Conservation (phyloP, 345 rosid genomes). For the Microcos paniculata region DNA sequence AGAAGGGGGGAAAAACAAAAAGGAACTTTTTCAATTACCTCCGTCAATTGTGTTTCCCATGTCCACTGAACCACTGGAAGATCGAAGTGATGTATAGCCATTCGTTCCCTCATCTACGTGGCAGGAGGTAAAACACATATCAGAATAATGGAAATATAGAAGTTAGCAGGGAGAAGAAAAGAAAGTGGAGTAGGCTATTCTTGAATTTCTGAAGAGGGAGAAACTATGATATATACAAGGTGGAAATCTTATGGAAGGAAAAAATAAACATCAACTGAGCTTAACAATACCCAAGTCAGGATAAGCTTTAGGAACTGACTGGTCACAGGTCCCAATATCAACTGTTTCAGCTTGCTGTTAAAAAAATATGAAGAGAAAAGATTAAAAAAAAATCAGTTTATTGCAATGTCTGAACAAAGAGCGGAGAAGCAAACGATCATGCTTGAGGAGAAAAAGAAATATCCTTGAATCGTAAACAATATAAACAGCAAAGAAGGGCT, state of each 20-base stretch:
- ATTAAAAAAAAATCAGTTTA: constrained; percentile 8
- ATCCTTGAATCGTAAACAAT: not conserved
- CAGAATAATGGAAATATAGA: not conserved
- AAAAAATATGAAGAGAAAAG: constrained; percentile 8
- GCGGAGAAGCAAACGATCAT: not conserved
- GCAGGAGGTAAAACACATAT: constrained; percentile 10
- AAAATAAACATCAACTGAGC: constrained; percentile 1
- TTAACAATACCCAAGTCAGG: constrained; percentile 50
- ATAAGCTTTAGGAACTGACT: constrained; percentile 55
- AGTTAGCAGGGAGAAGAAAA: not conserved
- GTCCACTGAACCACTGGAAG: constrained; percentile 41
- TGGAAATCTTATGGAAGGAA: not conserved
- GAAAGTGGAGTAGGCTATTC: not conserved
- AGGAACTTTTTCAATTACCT: constrained; percentile 38
- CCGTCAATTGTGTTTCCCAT: constrained; percentile 42
- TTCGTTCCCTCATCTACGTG: constrained; percentile 51
- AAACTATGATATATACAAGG: constrained; percentile 8
- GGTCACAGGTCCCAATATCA: constrained; percentile 67
- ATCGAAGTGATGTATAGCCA: constrained; percentile 36
- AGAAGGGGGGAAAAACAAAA: not conserved
- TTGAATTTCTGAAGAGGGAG: not conserved
- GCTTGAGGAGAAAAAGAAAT: not conserved
- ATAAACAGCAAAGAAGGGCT: constrained; percentile 1
- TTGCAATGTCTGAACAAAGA: not conserved
- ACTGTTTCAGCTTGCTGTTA: constrained; percentile 57